Evolutionary conservation across 2,329 filamentous ascomycete genomes (phyloP).

Genomic region (Colletotrichum navitas): DNA sequence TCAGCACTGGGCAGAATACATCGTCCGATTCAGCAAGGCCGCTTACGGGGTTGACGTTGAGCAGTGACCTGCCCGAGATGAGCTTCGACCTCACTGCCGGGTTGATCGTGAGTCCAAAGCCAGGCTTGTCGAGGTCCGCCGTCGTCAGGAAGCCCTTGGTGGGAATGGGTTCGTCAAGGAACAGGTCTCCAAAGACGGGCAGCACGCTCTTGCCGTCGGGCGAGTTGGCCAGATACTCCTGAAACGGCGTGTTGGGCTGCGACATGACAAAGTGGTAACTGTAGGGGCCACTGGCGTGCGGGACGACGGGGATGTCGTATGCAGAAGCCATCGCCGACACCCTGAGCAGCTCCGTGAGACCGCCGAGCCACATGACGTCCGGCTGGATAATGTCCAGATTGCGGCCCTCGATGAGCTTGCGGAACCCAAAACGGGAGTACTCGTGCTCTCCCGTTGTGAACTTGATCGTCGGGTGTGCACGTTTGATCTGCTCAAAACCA

Average conservation of each 20-base stretch:
- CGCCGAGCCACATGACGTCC: constrained; percentile 97
- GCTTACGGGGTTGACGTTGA: constrained; percentile 68
- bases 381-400: constrained; percentile 96
- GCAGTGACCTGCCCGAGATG: constrained; percentile 79
- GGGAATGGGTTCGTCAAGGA: constrained; percentile 91
- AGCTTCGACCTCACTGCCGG: constrained; percentile 77
- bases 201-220: constrained; percentile 90
- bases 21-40: background rate
- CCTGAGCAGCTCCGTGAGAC: constrained; percentile 91
- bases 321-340: constrained; percentile 90
- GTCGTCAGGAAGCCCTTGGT: constrained; percentile 84
- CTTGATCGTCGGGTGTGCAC: constrained; percentile 88
- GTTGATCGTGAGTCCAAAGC: constrained; percentile 90
- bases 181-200: constrained; percentile 92
- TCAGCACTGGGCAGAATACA: background rate
- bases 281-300: constrained; percentile 94
- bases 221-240: constrained; percentile 95
- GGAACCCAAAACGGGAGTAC: constrained; percentile 94
- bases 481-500: constrained; percentile 90
- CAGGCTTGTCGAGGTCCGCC: constrained; percentile 85
- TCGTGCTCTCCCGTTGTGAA: constrained; percentile 98
- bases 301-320: constrained; percentile 94
- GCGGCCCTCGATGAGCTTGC: constrained; percentile 90
- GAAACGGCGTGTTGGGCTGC: constrained; percentile 93
- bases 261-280: constrained; percentile 97